Base-by-base conservation (phyloP, 208 protist species). In the Crithidia fasciculata region DNA sequence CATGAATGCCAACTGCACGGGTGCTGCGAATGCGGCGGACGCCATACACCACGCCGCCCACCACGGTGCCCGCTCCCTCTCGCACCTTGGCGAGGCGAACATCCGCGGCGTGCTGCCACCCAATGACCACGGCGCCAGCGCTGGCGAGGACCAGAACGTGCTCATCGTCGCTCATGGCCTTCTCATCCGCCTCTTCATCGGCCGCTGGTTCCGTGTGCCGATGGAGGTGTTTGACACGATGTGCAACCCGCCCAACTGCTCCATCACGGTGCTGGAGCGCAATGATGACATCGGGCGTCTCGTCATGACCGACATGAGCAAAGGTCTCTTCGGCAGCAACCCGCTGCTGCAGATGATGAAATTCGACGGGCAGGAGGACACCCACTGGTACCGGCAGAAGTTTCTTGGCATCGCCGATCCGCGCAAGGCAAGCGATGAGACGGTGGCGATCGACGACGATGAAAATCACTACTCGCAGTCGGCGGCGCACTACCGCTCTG, bases 221-320 rank as follows among this genome's bases (percentile, higher is more conserved):
- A 87, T 95, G 82, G 86, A 95, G 63, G 84, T 91, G 36, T 92
- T 93, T 68, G 91, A 97, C 69, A 93, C 87, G 50, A 94, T 97
- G 93, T 71, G 70, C 44, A 97, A 97, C 81, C 93, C 93, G 13
- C 90, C 91, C 5, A 97, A 97, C 78, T 96, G 93, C 74, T 66
- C 82, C 47, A 95, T 97, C 62, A 84, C 91, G 15, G 86, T 96
- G 40, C 80, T 97, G 5, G 83, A 96, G 77, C 79, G 91, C 45
- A 64, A 88, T 57, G 87, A 91, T 49, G 55, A 54, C 16, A 62
- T 76, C 39, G 84, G 81, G n/a, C 79, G 86, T 2, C 62, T 96
- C 44, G 85, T 95, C 62, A 91, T 96, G 88, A 92, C 88, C 8
- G 86, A 93, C 60, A 82, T 89, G 15, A 94, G 89, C 80, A 95